Percentiles rank a stretch among this genome's conserved stretches.
phyloP scores from a whole-genome alignment of 192 early-diverging fungal species.

The Podila clonocystis region DNA sequence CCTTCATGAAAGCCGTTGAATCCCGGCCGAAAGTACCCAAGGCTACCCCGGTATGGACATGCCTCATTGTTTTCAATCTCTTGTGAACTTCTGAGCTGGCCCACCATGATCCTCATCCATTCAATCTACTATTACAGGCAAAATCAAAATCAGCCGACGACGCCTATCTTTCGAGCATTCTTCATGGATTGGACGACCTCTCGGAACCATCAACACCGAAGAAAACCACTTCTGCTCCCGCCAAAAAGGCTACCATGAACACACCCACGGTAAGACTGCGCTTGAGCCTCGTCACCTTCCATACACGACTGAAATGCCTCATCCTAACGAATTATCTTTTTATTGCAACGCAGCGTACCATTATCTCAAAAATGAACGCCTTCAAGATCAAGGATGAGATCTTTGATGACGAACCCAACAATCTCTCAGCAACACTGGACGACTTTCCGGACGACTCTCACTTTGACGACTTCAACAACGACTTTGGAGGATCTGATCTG shows the following conservation, averaged over 20 bases:
- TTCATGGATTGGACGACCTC: slow-evolving; percentile 25
- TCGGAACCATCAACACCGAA: not conserved
- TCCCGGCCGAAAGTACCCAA: slow-evolving; percentile 11
- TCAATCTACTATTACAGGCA: not conserved
- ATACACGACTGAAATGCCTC: not conserved
- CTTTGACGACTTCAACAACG: slow-evolving; percentile 11
- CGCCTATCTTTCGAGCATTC: slow-evolving; percentile 34
- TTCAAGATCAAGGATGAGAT: slow-evolving; percentile 44
- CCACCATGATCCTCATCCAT: too few relatives aligned
- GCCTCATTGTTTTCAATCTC: not conserved
- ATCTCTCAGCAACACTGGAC: slow-evolving; percentile 8
- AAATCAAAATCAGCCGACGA: slow-evolving; percentile 15
- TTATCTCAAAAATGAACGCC: slow-evolving; percentile 32
- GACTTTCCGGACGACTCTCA: slow-evolving; percentile 8
- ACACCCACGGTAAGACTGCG: slow-evolving; percentile 23
- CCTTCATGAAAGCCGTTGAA: slow-evolving; percentile 41
- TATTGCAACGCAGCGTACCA: slow-evolving; percentile 6
- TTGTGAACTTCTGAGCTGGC: not conserved
- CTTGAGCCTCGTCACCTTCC: not conserved
- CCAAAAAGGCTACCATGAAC: slow-evolving; percentile 23
- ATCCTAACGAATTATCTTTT: not conserved
- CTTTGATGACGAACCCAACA: slow-evolving; percentile 6
- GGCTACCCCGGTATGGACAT: slow-evolving; percentile 1
- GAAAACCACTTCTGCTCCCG: slow-evolving; percentile 1
- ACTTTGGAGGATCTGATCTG: slow-evolving; percentile 18